phyloP scores from a whole-genome alignment of 306 rosid genomes.

The Vachellia collinsii region DNA sequence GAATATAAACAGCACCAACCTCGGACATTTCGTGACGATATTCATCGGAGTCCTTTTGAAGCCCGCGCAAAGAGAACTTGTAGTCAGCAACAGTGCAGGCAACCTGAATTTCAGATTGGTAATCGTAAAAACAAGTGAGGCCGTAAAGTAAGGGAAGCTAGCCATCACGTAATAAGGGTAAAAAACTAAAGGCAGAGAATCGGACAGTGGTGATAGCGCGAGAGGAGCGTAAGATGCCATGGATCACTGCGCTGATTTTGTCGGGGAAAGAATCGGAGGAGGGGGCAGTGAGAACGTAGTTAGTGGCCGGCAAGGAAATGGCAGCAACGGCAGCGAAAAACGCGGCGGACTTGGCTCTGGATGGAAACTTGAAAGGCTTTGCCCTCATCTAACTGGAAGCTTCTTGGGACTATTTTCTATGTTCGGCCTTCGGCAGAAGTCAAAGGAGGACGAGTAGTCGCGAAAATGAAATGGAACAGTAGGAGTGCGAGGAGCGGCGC shows the following conservation, averaged over 20 bases:
- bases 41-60: constrained; percentile 52
- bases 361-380: constrained; percentile 49
- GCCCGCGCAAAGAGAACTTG: constrained; percentile 64
- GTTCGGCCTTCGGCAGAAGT: not conserved
- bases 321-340: constrained; percentile 43
- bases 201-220: constrained; percentile 69
- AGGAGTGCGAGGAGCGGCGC: too few relatives aligned
- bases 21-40: constrained; percentile 58
- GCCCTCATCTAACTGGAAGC: constrained; percentile 34
- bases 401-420: not conserved
- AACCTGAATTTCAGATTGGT: constrained; percentile 51
- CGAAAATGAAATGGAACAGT: not conserved
- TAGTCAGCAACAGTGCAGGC: constrained; percentile 64
- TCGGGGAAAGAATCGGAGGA: constrained; percentile 32
- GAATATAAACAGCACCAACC: constrained; percentile 46
- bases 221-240: constrained; percentile 71
- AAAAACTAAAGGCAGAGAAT: not conserved
- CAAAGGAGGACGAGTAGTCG: not conserved
- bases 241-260: constrained; percentile 38
- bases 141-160: not conserved
- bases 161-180: not conserved
- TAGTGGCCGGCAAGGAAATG: constrained; percentile 28
- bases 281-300: constrained; percentile 32
- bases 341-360: constrained; percentile 47
- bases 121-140: not conserved